Evolutionary conservation across 2,329 filamentous ascomycete genomes (phyloP).

Genomic region (Fusarium goolgardi): DNA sequence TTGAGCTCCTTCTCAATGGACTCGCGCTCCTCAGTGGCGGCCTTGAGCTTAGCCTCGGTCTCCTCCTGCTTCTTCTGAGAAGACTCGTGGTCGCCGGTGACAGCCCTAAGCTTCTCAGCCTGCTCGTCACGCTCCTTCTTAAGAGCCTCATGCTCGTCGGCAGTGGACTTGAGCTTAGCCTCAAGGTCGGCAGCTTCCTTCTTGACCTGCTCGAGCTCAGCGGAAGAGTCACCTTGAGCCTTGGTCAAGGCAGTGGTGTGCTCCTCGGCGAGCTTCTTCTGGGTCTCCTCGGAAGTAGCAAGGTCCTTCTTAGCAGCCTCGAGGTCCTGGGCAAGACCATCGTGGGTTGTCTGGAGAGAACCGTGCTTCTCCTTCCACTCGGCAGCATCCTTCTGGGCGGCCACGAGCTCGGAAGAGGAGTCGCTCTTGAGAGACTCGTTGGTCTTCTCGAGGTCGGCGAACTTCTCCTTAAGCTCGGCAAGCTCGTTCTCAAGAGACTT

Average conservation of each 20-base stretch:
- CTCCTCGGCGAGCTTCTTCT: conserved; percentile 46
- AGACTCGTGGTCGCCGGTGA: conserved; percentile 31
- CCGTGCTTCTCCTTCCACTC: conserved; percentile 47
- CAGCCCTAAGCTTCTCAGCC: conserved; percentile 38
- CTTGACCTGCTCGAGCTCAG: conserved; percentile 39
- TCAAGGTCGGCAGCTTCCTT: conserved; percentile 40
- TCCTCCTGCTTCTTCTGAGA: conserved; percentile 40
- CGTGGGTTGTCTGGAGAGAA: conserved; percentile 41
- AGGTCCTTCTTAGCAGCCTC: conserved; percentile 50
- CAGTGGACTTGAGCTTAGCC: conserved; percentile 44
- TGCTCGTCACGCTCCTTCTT: conserved; percentile 42
- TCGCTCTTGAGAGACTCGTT: conserved; percentile 47
- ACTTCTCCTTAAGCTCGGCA: conserved; percentile 49
- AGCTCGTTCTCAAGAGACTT: conserved; percentile 42
- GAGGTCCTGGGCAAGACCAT: conserved; percentile 44
- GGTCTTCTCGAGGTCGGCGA: conserved; percentile 44
- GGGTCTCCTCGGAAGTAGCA: conserved; percentile 41
- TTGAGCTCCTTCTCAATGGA: conserved; percentile 48
- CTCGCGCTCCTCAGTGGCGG: conserved; percentile 45
- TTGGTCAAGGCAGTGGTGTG: conserved; percentile 37
- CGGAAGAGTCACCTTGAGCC: conserved; percentile 43
- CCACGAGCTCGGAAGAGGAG: conserved; percentile 49
- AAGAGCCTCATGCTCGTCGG: conserved; percentile 38
- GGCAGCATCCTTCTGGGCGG: conserved; percentile 48
- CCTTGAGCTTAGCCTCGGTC: conserved; percentile 43